Evolutionary conservation across 768 basidiomycete species (phyloP), one percentile per base, ranked within the genome.

Genomic region (Cystofilobasidium bisporidii): DNA sequence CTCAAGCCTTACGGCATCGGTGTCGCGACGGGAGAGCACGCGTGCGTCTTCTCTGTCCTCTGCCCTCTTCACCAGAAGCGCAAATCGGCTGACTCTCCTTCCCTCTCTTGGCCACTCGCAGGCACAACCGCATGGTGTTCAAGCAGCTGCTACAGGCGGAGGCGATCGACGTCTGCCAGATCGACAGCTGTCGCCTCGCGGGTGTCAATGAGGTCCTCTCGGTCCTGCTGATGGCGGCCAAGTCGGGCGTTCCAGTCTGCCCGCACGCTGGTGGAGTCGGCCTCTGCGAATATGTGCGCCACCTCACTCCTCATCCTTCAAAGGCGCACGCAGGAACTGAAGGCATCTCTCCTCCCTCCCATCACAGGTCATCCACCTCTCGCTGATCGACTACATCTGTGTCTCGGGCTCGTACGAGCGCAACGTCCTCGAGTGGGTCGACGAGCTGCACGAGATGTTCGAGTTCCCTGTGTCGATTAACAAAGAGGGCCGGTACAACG

Each of bases 251-350:
- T 38, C 85, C 87, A 4, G 89, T 92, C 18, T 91, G 89, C 74
- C 93, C 93, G 14, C 93, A 97, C 75, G 92, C 93, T 0, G 93
- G 93, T 45, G 93, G 93, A 70, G 89, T 96, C 47, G 91, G 91
- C 10, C 80, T 94, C 38, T 63, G 43, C 24, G 33, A 38, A 38
- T 59, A 32, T 22, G 28, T 58, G 28, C 36, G 28, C n/a, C n/a
- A n/a, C n/a, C n/a, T n/a, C n/a, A n/a, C n/a, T 58, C 28, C 30
- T 58, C n/a, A n/a, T n/a, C n/a, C 20, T 50, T 20, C 22, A 9
- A 3, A 58, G 17, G 28, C 26, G 8, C 18, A 10, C 26, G 30
- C 36, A n/a, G n/a, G n/a, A n/a, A n/a, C n/a, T n/a, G n/a, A n/a
- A n/a, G n/a, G n/a, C n/a, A 28, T 11, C 20, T 22, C 30, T 33